phyloP scores from a whole-genome alignment of 257 asterid genomes.

The Echium plantagineum region DNA sequence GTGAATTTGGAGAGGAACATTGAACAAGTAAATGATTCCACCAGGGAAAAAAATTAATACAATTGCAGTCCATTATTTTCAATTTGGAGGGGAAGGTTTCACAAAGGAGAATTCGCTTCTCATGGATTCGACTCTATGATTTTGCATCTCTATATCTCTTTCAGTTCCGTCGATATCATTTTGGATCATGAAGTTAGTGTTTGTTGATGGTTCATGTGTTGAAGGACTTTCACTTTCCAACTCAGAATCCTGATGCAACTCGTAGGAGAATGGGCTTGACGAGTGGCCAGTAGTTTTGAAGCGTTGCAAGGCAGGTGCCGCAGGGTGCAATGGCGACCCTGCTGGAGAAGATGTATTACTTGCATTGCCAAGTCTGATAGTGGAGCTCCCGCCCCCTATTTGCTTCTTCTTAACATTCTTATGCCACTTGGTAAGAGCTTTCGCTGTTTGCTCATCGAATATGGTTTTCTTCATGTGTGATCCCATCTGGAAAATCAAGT shows the following conservation, averaged over 20 bases:
- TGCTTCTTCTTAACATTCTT: slow-evolving; percentile 73
- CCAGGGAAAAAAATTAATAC: background rate
- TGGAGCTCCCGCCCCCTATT: slow-evolving; percentile 36
- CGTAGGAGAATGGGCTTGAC: slow-evolving; percentile 20
- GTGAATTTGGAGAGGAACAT: background rate
- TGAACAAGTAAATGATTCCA: background rate
- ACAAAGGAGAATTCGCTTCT: slow-evolving; percentile 65
- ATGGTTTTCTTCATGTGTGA: slow-evolving; percentile 76
- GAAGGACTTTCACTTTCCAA: slow-evolving; percentile 44
- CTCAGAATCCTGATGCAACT: slow-evolving; percentile 39
- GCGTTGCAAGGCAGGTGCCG: slow-evolving; percentile 49
- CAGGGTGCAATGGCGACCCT: slow-evolving; percentile 52
- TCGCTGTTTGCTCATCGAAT: slow-evolving; percentile 84
- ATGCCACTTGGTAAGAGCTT: slow-evolving; percentile 89
- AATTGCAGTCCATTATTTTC: slow-evolving; percentile 8
- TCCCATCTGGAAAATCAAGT: slow-evolving; percentile 50
- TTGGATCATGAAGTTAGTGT: slow-evolving; percentile 28
- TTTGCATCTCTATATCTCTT: slow-evolving; percentile 12
- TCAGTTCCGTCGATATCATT: slow-evolving; percentile 23
- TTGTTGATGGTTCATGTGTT: slow-evolving; percentile 26
- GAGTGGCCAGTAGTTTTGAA: slow-evolving; percentile 65
- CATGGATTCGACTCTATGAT: slow-evolving; percentile 16
- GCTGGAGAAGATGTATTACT: slow-evolving; percentile 51
- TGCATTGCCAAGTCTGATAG: slow-evolving; percentile 39
- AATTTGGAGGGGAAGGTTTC: slow-evolving; percentile 36